Conservation (phyloP, 257 asterid species). For the Solanum bulbocastanum region DNA sequence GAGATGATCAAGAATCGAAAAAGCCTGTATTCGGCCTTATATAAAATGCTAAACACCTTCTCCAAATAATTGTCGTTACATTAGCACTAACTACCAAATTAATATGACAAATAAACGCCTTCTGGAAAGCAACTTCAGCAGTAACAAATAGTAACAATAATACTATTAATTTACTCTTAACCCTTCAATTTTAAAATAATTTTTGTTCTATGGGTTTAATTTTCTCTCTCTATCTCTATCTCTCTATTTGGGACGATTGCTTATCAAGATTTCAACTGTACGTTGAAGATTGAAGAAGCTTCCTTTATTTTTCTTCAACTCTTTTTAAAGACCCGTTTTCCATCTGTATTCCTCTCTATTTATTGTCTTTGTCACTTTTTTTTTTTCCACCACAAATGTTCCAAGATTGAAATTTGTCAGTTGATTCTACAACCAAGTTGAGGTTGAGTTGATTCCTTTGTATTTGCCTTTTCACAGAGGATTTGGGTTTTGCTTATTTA, state of each 20-base stretch:
- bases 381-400: not conserved
- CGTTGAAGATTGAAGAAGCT: slow-evolving; percentile 16
- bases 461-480: not conserved
- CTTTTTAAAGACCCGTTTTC: slow-evolving; percentile 19
- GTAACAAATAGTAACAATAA: not conserved
- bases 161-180: not conserved
- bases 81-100: not conserved
- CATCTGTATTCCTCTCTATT: not conserved
- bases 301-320: not conserved
- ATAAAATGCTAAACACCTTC: not conserved
- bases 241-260: not conserved
- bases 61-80: not conserved
- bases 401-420: not conserved
- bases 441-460: not conserved
- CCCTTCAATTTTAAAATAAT: not conserved
- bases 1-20: slow-evolving; percentile 10
- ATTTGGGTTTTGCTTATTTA: not conserved
- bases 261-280: slow-evolving; percentile 37
- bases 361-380: not conserved
- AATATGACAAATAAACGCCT: not conserved
- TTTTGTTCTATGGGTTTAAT: not conserved
- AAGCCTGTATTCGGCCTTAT: slow-evolving; percentile 18
- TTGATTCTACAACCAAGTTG: not conserved
- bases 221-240: not conserved
- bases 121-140: not conserved